Evolutionary conservation across 192 early-diverging fungal genomes (phyloP), one percentile per base, ranked within the genome.

Genomic region (Gigaspora rosea): DNA sequence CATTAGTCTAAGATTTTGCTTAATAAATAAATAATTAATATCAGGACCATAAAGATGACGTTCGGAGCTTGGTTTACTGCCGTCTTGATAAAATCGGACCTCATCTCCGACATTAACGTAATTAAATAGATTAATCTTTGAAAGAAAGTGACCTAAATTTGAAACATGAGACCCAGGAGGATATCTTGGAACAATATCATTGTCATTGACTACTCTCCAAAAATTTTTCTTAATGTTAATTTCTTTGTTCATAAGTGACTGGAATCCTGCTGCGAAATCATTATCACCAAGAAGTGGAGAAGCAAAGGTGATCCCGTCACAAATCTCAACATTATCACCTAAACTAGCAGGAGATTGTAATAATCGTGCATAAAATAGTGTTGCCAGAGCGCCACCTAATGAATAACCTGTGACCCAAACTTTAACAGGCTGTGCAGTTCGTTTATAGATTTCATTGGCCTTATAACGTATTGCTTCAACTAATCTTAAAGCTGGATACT

Each of bases 361-460:
- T 57, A 81, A 80, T 11, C 88, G 73, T 13, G 85, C 83, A 78
- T 86, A 84, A 2, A 83, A 71, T 22, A 87, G 54, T 4, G 76
- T 79, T 6, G 82, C 78, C 41, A 89, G 59, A 3, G 88, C 88
- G 27, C 79, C 82, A n/a, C 87, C 87, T 13, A 88, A 76, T 12
- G 87, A 88, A 71, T 88, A 86, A 10, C 87, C 87, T 10, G 87
- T 82, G 11, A 88, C 54, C 84, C 85, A 88, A 6, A 88, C 75
- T 16, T 85, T 84, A 18, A 87, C 76, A 10, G 80, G 12, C 75
- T 74, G 10, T 48, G 65, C 48, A 12, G 56, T 76, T 13, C 64
- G 76, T 4, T 56, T 71, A 12, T 81, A 77, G 36, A 86, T 75
- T 50, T 69, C 32, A 41, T 41, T 11, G 2, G 81, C 79, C 20